Base-by-base conservation (phyloP, 2,329 filamentous ascomycete genomes). In the Botrytis byssoidea region DNA sequence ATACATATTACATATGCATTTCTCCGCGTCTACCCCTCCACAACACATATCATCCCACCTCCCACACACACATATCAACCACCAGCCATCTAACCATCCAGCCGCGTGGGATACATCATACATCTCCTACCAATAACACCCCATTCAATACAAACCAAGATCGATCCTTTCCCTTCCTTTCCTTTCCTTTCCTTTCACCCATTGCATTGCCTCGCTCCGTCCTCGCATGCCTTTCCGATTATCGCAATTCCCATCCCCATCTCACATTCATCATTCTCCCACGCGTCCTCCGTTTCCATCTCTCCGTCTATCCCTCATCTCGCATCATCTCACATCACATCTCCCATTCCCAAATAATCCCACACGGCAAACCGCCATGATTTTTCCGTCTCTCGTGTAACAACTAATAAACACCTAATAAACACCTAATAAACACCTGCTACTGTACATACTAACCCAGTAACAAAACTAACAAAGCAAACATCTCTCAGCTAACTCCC, bases 21-120 rank as follows among this genome's bases (percentile, higher is more conserved):
- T n/a, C 65, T 51, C 65, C 46, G 65, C 46, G 32, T 67, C 65
- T 55, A 55, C 46, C 46, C 46, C 65, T 40, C 46, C 65, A 67
- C 44, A 40, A 29, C 32, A 67, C 65, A 66, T 48, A 14, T 25
- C 63, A 67, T 29, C 46, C n/a, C 51, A 55, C 51, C 51, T 55
- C 51, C 51, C 51, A 29, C 51, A 55, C 48, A 16, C 51, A 55
- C 48, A 7, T n/a, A 29, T 44, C 61, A 46, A 29, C 32, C 32
- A 51, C 8, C 44, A 12, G 22, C 32, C 44, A 67, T 67, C 14
- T 29, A 51, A 7, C 32, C 32, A 63, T 35, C 35, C 14, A 63
- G 60, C 60, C 61, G 40, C 22, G 46, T 35, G 46, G 22, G 32
- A 55, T 55, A 55, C 35, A 25, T 12, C 22, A 35, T 32, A 65